These are phyloP conservation scores for Beauveria pseudobassiana DNA, from an alignment of 2,329 filamentous ascomycete species.

Conservation along the genomic window DNA sequence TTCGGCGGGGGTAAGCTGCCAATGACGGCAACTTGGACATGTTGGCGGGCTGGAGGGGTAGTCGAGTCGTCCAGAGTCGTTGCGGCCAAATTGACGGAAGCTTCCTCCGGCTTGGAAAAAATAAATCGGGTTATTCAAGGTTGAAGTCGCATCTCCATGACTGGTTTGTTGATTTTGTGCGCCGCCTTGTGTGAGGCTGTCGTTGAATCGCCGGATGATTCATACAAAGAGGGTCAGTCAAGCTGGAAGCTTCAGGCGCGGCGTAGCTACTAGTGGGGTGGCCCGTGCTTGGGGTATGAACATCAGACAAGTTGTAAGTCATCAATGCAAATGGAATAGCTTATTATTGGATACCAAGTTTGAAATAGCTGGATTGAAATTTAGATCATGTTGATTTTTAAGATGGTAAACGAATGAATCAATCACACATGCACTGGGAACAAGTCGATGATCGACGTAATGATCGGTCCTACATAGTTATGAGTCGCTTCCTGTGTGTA, in stretches of 20 bases:
- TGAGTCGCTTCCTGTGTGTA: too few relatives aligned
- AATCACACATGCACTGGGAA: too few relatives aligned
- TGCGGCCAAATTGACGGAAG: too few relatives aligned
- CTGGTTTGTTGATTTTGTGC: not conserved
- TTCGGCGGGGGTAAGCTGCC: conserved; percentile 63
- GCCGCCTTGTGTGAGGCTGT: not conserved
- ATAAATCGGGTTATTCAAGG: not conserved
- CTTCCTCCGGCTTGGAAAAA: not conserved
- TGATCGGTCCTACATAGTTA: too few relatives aligned
- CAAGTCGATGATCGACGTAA: too few relatives aligned
- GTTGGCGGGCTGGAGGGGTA: not conserved
- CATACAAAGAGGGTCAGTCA: conserved; percentile 12
- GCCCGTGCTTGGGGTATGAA: not conserved
- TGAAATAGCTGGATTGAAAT: too few relatives aligned
- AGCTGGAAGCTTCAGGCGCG: not conserved
- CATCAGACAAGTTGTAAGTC: too few relatives aligned
- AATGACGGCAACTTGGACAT: conserved; percentile 58
- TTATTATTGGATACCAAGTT: too few relatives aligned
- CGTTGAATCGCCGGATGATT: conserved; percentile 11
- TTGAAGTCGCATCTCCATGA: conserved; percentile 8
- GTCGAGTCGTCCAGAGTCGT: not conserved
- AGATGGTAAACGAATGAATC: too few relatives aligned
- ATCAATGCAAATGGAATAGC: too few relatives aligned
- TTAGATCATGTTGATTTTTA: too few relatives aligned
- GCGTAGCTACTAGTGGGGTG: not conserved